Base-by-base conservation (phyloP, 192 early-diverging fungal genomes). In the Coemansia sp. region DNA sequence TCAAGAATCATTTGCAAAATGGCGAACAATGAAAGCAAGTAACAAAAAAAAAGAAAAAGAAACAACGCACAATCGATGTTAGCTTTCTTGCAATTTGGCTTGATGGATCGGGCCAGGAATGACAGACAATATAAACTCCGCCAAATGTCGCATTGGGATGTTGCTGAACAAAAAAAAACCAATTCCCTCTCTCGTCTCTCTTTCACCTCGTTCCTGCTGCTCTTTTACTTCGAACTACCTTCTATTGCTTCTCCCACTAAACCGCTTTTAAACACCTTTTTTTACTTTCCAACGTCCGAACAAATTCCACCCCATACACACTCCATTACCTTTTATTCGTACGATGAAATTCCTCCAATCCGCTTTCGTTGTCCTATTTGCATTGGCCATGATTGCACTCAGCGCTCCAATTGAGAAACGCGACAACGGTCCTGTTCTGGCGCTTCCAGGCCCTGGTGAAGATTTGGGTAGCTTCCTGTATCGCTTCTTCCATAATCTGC, bases 361-460 rank as follows among this genome's bases (percentile, higher is more conserved):
- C 21, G 34, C 74, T 20, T n/a, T 63, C 23, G 18, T 71, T 1
- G 53, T 64, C 29, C 20, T 74, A 8, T 4, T 59, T 18, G 69
- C 64, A 0, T 16, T 63, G 0, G 31, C 66, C 13, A 58, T 67
- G 2, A 21, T 59, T 0, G 34, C 56, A 2, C 23, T 61, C 4
- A 52, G 45, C 5, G 70, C 58, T 12, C 70, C 70, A 8, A 7
- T 74, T 35, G 58, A 68, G 7, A 71, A 71, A 34, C 72, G 69
- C 28, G 62, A 72, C 7, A 12, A 9, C 26, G 68, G 69, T 0
- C 69, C 69, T 1, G 49, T 66, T 28, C 49, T 80, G 0, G 58
- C 72, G 8, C 60, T 80, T 15, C 78, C 78, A 0, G 66, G 40
- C 3, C 0, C 62, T 13, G 68, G 72, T 15, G 78, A 80, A n/a